A percentile compares a stretch with the other conserved stretches of the same genome.
Conservation (phyloP, 2,329 filamentous ascomycete genomes). For the Metarhizium humberi region DNA sequence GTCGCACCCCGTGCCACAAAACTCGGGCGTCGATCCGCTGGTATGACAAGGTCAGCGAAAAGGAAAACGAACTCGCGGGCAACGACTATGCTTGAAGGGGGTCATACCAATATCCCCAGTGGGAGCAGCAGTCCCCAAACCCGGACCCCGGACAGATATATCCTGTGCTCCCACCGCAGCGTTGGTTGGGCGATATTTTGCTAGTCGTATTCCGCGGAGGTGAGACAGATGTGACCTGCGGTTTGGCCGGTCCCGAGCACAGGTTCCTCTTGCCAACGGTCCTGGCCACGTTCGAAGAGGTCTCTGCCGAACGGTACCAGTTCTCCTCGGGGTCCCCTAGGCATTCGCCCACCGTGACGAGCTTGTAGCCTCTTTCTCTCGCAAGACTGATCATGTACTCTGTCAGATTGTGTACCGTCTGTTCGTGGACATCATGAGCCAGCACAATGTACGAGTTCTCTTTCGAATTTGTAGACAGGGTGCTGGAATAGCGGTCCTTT, state of each 20-base stretch:
- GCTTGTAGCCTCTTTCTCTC: conserved; percentile 29
- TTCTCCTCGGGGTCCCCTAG: conserved; percentile 15
- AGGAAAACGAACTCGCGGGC: neutral
- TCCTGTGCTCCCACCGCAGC: conserved; percentile 24
- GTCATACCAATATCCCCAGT: conserved; percentile 29
- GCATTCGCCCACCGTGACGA: conserved; percentile 34
- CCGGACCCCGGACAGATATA: conserved; percentile 26
- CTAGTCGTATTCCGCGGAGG: conserved; percentile 10
- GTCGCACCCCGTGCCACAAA: conserved; percentile 31
- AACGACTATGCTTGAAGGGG: neutral
- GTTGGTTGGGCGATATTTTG: conserved; percentile 24
- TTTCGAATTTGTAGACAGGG: conserved; percentile 22
- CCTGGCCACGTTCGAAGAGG: conserved; percentile 2
- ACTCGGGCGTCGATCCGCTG: conserved; percentile 21
- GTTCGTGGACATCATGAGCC: conserved; percentile 40
- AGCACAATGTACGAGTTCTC: conserved; percentile 39
- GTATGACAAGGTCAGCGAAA: neutral
- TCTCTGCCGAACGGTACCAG: conserved; percentile 37
- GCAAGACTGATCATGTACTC: conserved; percentile 34
- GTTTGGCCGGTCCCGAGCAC: neutral
- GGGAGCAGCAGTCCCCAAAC: conserved; percentile 31
- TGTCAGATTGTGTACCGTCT: conserved; percentile 33
- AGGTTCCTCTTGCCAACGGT: neutral
- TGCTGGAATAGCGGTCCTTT: conserved; percentile 27
- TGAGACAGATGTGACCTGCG: neutral